These are phyloP conservation scores for Vitis amurensis DNA, from an alignment of 164 flowering plant species.

Conservation along the genomic window DNA sequence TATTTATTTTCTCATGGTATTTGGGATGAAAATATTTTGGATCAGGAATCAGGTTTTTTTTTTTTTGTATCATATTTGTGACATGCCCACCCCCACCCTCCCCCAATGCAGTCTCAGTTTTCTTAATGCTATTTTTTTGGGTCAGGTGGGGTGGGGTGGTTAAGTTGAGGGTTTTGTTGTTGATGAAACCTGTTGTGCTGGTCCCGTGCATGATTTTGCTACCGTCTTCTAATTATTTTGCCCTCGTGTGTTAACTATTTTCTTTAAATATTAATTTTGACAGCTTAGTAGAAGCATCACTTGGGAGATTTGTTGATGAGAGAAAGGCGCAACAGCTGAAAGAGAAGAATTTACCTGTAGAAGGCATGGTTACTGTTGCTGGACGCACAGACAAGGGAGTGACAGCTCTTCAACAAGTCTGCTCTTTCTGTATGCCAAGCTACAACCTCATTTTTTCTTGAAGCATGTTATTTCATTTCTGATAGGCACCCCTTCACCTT, in stretches of 20 bases:
- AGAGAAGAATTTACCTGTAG: slow-evolving; percentile 71
- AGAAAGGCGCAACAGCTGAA: slow-evolving; percentile 60
- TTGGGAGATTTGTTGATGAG: slow-evolving; percentile 88
- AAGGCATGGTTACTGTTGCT: slow-evolving; percentile 73
- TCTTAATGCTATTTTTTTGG: too few relatives aligned
- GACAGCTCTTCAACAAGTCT: slow-evolving; percentile 86
- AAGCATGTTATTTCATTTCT: background rate
- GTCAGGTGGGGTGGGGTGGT: too few relatives aligned
- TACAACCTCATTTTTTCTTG: background rate
- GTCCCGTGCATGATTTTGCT: too few relatives aligned
- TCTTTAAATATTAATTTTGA: background rate
- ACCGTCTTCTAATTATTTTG: background rate
- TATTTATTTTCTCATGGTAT: too few relatives aligned
- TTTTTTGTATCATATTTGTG: too few relatives aligned
- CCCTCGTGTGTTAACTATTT: background rate
- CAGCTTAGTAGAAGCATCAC: slow-evolving; percentile 67
- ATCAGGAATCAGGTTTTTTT: too few relatives aligned
- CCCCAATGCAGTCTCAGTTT: too few relatives aligned
- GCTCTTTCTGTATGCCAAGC: slow-evolving; percentile 71
- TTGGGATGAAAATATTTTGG: too few relatives aligned
- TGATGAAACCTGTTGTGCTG: too few relatives aligned
- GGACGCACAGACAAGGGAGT: slow-evolving; percentile 99
- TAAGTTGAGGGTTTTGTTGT: too few relatives aligned
- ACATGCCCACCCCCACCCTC: too few relatives aligned
- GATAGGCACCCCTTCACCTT: background rate